Evolutionary conservation across 371 early-diverging fungal species (phyloP).

Genomic region (Mortierella sp.): DNA sequence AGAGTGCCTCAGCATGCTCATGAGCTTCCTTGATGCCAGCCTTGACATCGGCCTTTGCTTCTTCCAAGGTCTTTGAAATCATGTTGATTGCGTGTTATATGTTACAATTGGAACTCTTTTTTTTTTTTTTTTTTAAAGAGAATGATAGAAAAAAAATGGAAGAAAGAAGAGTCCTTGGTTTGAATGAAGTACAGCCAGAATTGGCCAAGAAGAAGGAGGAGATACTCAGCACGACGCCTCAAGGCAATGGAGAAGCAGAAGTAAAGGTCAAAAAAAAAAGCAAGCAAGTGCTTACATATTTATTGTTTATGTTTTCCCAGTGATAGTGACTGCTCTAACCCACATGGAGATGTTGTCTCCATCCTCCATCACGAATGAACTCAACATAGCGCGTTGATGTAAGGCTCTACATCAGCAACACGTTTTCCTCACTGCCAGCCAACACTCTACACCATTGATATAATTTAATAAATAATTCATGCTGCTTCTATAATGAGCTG

Average conservation of each 20-base stretch:
- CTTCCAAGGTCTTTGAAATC: constrained; percentile 51
- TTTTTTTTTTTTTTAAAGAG: neutral
- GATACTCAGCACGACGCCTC: constrained; percentile 5
- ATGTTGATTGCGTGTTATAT: constrained; percentile 16
- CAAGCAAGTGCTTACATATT: constrained; percentile 1
- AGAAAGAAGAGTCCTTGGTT: neutral
- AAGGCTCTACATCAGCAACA: neutral
- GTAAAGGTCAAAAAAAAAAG: neutral
- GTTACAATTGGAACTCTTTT: neutral
- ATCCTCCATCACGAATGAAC: neutral
- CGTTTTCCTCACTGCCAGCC: too few species aligned
- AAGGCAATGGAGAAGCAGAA: neutral
- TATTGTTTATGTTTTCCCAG: neutral
- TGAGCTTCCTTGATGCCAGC: constrained; percentile 46
- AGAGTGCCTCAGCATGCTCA: constrained; percentile 46
- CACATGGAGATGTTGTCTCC: too few species aligned
- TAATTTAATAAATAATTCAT: neutral
- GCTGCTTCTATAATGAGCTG: constrained; percentile 1
- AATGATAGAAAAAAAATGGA: neutral
- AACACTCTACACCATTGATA: neutral
- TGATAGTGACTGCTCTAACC: neutral
- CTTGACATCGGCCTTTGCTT: constrained; percentile 53
- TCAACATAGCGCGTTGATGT: neutral
- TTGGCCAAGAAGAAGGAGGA: neutral
- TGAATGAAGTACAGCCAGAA: neutral